phyloP scores from a whole-genome alignment of 306 rosid genomes.

The Castanea sativa region DNA sequence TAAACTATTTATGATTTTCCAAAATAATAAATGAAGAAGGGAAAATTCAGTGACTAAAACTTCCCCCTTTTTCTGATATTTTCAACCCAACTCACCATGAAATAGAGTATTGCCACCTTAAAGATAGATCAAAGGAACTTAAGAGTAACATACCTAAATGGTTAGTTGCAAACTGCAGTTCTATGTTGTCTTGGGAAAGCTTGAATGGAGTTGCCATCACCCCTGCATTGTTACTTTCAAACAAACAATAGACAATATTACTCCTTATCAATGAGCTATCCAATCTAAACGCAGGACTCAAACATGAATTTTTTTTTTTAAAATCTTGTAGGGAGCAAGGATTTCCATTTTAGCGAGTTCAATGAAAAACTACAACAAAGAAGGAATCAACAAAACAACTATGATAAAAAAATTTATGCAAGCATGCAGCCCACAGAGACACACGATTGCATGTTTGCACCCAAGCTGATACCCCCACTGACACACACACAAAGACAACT shows the following conservation, averaged over 20 bases:
- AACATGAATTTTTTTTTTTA: background rate
- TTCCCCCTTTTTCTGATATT: background rate
- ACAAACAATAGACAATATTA: constrained; percentile 18
- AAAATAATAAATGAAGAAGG: background rate
- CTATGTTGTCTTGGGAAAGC: constrained; percentile 70
- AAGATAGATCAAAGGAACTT: background rate
- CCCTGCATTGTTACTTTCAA: constrained; percentile 83
- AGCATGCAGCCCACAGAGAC: background rate
- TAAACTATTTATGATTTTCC: background rate
- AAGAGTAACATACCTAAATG: constrained; percentile 52
- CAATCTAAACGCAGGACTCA: background rate
- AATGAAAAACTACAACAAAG: background rate
- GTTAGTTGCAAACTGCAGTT: constrained; percentile 81
- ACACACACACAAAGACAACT: background rate
- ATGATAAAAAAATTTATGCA: background rate
- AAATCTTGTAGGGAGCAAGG: background rate
- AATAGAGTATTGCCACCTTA: background rate
- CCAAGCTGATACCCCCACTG: background rate
- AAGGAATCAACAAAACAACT: background rate
- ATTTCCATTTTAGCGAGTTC: background rate
- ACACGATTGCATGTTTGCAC: background rate
- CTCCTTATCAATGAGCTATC: constrained; percentile 2
- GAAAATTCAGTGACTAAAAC: background rate
- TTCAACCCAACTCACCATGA: background rate
- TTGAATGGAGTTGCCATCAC: constrained; percentile 69